phyloP scores from a whole-genome alignment of 345 rosid species.

The Linum trigynum region DNA sequence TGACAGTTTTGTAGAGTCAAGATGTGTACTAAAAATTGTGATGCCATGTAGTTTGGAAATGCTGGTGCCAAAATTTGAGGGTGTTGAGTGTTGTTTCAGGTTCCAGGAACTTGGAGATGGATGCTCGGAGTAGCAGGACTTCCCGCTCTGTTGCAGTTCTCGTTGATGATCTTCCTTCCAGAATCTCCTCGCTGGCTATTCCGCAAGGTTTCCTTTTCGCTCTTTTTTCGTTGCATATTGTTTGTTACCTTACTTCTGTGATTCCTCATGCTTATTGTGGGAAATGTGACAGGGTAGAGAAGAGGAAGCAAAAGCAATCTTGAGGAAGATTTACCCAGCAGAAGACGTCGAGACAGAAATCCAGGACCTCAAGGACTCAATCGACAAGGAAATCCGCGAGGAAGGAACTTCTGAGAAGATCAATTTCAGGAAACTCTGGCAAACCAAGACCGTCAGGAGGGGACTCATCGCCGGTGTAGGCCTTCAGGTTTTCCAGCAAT shows the following conservation, averaged over 20 bases:
- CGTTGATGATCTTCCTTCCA: slow-evolving; percentile 62
- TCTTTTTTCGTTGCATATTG: not conserved
- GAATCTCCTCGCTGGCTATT: slow-evolving; percentile 92
- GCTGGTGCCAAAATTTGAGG: not conserved
- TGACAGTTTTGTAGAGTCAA: not conserved
- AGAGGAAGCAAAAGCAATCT: slow-evolving; percentile 56
- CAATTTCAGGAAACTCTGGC: slow-evolving; percentile 39
- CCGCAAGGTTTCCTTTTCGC: slow-evolving; percentile 42
- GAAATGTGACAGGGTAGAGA: slow-evolving; percentile 48
- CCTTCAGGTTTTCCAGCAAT: slow-evolving; percentile 78
- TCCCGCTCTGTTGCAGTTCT: slow-evolving; percentile 74
- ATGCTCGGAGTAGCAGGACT: slow-evolving; percentile 85
- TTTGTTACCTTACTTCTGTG: not conserved
- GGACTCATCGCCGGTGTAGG: slow-evolving; percentile 82
- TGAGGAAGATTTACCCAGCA: slow-evolving; percentile 48
- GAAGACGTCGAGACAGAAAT: slow-evolving; percentile 59
- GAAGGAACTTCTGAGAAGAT: slow-evolving; percentile 48
- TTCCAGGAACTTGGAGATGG: slow-evolving; percentile 83
- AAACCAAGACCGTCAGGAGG: slow-evolving; percentile 59
- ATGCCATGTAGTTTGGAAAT: not conserved
- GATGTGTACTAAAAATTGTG: not conserved
- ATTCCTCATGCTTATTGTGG: not conserved
- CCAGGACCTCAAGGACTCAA: slow-evolving; percentile 49
- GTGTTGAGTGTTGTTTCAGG: slow-evolving; percentile 24
- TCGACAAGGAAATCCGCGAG: slow-evolving; percentile 49